Conservation (phyloP, 148 eudicot species). For the Rhododendron henanense region DNA sequence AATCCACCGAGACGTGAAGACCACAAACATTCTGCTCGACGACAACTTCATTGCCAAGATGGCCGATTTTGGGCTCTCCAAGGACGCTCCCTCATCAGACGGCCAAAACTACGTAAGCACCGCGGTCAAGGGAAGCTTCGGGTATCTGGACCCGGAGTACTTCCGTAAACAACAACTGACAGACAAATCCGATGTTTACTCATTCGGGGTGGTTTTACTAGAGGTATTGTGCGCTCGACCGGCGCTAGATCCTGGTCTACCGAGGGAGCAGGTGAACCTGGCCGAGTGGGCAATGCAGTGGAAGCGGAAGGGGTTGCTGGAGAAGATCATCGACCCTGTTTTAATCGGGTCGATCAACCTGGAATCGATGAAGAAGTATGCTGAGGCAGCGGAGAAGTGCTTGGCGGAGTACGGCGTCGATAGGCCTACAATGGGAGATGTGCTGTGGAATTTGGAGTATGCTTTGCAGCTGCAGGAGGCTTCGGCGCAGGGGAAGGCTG, state of each 20-base stretch:
- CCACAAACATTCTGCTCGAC: constrained; percentile 45
- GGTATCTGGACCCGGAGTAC: constrained; percentile 92
- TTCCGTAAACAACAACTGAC: constrained; percentile 89
- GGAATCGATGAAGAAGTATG: constrained; percentile 64
- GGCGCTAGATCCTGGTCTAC: constrained; percentile 67
- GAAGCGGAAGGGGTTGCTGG: constrained; percentile 56
- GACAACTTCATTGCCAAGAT: constrained; percentile 43
- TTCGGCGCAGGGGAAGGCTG: constrained; percentile 31
- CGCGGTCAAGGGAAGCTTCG: constrained; percentile 82
- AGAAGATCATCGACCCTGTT: constrained; percentile 61
- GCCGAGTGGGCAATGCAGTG: constrained; percentile 88
- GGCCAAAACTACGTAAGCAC: constrained; percentile 62
- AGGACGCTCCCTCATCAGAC: constrained; percentile 31
- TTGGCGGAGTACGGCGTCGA: constrained; percentile 81
- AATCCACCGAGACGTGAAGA: constrained; percentile 54
- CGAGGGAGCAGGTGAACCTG: constrained; percentile 83
- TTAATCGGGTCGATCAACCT: constrained; percentile 41
- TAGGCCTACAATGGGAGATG: constrained; percentile 94
- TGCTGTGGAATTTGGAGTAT: constrained; percentile 82
- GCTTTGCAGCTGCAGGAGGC: constrained; percentile 78
- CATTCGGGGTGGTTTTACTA: constrained; percentile 82
- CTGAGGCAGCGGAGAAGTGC: constrained; percentile 90
- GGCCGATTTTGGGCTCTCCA: constrained; percentile 51
- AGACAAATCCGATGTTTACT: constrained; percentile 87
- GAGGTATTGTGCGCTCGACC: constrained; percentile 86